These are phyloP conservation scores for Penicillium aurantiogriseum DNA, from an alignment of 2,329 filamentous ascomycete genomes.

Conservation along the genomic window DNA sequence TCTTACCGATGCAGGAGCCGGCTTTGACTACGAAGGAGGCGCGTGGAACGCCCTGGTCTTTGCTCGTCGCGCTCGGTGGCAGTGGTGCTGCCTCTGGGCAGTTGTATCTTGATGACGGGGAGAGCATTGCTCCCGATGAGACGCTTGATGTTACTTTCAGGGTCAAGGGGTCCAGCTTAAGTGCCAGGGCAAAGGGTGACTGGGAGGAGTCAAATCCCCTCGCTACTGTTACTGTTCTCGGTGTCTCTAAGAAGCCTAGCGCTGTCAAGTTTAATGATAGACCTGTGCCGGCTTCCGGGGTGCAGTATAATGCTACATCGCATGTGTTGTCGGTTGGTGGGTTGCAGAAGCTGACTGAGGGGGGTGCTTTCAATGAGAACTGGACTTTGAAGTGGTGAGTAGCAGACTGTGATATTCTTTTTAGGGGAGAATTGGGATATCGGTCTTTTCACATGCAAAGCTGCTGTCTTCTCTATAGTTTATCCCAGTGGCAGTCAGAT, in stretches of 20 bases:
- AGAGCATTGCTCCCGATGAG: constrained; percentile 58
- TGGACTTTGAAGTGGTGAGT: constrained; percentile 61
- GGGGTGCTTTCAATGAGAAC: constrained; percentile 57
- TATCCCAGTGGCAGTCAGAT: background rate
- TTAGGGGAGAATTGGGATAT: background rate
- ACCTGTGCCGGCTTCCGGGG: constrained; percentile 42
- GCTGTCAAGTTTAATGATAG: constrained; percentile 55
- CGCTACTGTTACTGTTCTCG: constrained; percentile 63
- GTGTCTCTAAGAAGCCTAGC: constrained; percentile 46
- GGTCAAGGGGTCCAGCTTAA: constrained; percentile 42
- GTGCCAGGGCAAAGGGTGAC: constrained; percentile 50
- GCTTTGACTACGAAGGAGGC: constrained; percentile 65
- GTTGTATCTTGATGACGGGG: constrained; percentile 74
- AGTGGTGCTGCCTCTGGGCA: constrained; percentile 58
- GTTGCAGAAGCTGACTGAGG: constrained; percentile 49
- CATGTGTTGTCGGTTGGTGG: constrained; percentile 53
- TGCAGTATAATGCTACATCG: constrained; percentile 50
- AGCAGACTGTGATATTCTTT: constrained; percentile 34
- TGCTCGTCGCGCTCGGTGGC: constrained; percentile 61
- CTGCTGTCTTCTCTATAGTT: background rate
- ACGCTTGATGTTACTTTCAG: constrained; percentile 53
- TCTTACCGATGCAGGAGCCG: constrained; percentile 67
- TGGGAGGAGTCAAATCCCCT: constrained; percentile 59
- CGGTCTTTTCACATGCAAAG: background rate
- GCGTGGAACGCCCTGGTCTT: constrained; percentile 63